Evolutionary conservation across 805 yeast species (phyloP).

Genomic region (Cyberlindnera nakhonratchasimensis): DNA sequence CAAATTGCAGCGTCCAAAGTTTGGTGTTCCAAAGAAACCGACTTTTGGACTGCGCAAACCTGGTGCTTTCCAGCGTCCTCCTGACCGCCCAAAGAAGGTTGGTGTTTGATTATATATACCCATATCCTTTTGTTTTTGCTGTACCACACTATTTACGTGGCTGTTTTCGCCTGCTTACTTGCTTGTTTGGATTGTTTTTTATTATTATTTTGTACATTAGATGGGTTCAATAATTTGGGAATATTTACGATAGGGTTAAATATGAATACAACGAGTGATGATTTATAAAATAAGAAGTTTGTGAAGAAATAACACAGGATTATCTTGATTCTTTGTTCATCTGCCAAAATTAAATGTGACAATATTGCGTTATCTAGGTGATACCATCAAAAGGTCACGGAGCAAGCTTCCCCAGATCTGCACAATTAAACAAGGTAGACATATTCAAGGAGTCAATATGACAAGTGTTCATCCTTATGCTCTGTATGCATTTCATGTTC

Average conservation of each 20-base stretch:
- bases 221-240: constrained; percentile 4
- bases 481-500: constrained; percentile 8
- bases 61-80: constrained; percentile 29
- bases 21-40: constrained; percentile 25
- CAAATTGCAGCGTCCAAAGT: constrained; percentile 25
- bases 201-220: constrained; percentile 11
- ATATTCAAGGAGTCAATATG: not conserved
- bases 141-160: not conserved
- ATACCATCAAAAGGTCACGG: not conserved
- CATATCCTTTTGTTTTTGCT: not conserved
- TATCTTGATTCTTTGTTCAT: too few species aligned
- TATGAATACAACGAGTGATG: not conserved
- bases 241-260: not conserved
- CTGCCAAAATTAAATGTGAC: too few species aligned
- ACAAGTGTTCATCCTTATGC: constrained; percentile 12
- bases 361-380: too few species aligned
- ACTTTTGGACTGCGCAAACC: constrained; percentile 29
- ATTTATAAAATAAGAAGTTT: not conserved
- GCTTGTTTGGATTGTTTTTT: not conserved
- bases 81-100: constrained; percentile 22
- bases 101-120: constrained; percentile 13
- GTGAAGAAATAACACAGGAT: not conserved
- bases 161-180: not conserved
- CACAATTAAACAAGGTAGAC: not conserved
- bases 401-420: not conserved